Base-by-base conservation (phyloP, 2,329 filamentous ascomycete genomes). In the Aspergillus spinulosporus region DNA sequence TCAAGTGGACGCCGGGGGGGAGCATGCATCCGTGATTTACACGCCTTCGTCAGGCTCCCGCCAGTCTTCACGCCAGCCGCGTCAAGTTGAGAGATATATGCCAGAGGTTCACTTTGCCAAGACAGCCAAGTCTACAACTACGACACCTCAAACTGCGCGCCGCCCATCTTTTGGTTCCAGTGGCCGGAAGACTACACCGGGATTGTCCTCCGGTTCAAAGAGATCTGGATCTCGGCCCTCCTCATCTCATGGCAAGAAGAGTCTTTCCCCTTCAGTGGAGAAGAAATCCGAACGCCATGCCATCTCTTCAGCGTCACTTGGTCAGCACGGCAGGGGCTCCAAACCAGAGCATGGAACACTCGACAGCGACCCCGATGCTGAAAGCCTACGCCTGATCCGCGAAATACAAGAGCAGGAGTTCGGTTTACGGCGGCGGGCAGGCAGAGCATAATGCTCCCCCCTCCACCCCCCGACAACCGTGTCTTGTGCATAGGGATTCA, bases 361-460 rank as follows among this genome's bases (percentile, higher is more conserved):
- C n/a, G 68, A 74, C 15, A 64, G 67, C 31, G 70, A 70, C 21
- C 65, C 70, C 6, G 76, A 78, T 60, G 69, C 71, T 5, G 76
- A 78, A 54, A 78, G 74, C 51, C 60, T 78, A 59, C 73, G 70
- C 49, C 59, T 78, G 46, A 78, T 78, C 47, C 72, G 74, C 55
- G 74, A 77, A 63, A 60, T 78, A 32, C 76, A 78, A 57, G 76
- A 77, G 61, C 72, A 76, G 54, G 76, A 78, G 28, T 77, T 77
- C 52, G 74, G 76, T 28, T 64, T 78, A 49, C 69, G 76, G 42
- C 72, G 72, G 64, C 68, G 74, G 52, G 46, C 58, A 8, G 56
- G 63, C 28, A 59, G 64, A 40, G 60, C 58, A 28, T 66, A 49
- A 60, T 32, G 8, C n/a, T 40, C 12, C 15, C 6, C 14, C 31